Base-by-base conservation (phyloP, 2,329 filamentous ascomycete genomes). In the Chaetomiaceae sp. region DNA sequence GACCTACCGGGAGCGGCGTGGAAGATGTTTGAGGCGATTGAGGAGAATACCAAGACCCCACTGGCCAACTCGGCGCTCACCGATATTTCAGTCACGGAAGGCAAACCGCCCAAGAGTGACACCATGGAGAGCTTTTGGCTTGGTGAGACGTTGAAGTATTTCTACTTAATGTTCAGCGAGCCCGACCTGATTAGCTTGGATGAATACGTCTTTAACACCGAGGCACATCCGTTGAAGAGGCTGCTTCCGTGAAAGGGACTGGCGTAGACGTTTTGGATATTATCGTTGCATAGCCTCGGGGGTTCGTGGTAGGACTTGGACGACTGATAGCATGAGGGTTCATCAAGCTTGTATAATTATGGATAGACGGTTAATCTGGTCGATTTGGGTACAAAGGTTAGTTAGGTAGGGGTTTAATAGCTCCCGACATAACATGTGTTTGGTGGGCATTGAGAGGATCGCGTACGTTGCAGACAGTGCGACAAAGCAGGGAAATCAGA, bases 1-100 rank as follows among this genome's bases (percentile, higher is more conserved):
- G 69, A 74, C 27, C 72, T 76, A 57, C 75, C 75, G 58, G 75
- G 79, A 13, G 69, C 72, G 41, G 77, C 77, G 0, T 80, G 77
- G 77, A 63, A 67, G 5, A 80, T 80, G 77, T 80, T 76, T 58
- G 65, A 71, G 56, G 67, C 74, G 0, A 72, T 80, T 20, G 64
- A 72, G 14, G 70, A 69, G 1, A 67, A 71, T 2, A 79, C 77
- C 1, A 65, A 69, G 53, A 79, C 76, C 0, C 62, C 72, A n/a
- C 59, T 71, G 34, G 78, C 73, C 1, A 75, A 78, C 53, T 74
- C 77, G 6, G 70, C 75, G 0, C 72, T 80, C 10, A 57, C 68
- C 40, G 75, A 78, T 34, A 74, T 79, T 51, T 84, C 80, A 41
- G 63, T 51, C 14, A 58, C 59, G 2, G 62, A 61, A 20, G 58